Evolutionary conservation across 441 rosid genomes (phyloP).

Genomic region (Omphalea diandra): DNA sequence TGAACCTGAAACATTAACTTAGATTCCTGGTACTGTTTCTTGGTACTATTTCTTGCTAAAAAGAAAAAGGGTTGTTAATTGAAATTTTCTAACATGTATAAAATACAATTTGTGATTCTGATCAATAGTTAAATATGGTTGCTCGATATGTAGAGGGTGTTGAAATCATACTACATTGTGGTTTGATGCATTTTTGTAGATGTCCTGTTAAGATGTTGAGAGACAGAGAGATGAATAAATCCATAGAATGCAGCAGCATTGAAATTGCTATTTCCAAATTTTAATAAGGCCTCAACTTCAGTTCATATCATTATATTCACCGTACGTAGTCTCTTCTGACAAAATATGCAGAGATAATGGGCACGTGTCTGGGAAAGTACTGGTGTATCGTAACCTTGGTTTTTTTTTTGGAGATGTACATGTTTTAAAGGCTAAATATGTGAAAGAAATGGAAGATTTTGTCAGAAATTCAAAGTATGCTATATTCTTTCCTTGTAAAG

Average conservation of each 20-base stretch:
- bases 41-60: not conserved
- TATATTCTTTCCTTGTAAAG: slow-evolving; percentile 66
- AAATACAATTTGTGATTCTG: not conserved
- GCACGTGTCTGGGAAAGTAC: slow-evolving; percentile 66
- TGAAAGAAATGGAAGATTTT: slow-evolving; percentile 43
- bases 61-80: not conserved
- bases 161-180: not conserved
- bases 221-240: not conserved
- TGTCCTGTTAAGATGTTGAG: not conserved
- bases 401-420: slow-evolving; percentile 82
- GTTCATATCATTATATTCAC: slow-evolving; percentile 17
- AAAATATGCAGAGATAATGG: slow-evolving; percentile 53
- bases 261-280: not conserved
- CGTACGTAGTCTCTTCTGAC: slow-evolving; percentile 12
- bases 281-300: too few species aligned
- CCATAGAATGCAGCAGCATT: too few species aligned
- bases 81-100: not conserved
- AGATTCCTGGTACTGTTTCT: not conserved
- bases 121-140: not conserved
- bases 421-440: slow-evolving; percentile 57
- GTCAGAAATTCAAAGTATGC: slow-evolving; percentile 69
- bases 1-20: not conserved
- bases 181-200: not conserved
- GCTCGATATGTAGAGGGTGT: too few species aligned
- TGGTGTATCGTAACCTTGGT: slow-evolving; percentile 83